These are phyloP conservation scores for Hypericum perforatum DNA, from an alignment of 345 rosid genomes.

Conservation along the genomic window DNA sequence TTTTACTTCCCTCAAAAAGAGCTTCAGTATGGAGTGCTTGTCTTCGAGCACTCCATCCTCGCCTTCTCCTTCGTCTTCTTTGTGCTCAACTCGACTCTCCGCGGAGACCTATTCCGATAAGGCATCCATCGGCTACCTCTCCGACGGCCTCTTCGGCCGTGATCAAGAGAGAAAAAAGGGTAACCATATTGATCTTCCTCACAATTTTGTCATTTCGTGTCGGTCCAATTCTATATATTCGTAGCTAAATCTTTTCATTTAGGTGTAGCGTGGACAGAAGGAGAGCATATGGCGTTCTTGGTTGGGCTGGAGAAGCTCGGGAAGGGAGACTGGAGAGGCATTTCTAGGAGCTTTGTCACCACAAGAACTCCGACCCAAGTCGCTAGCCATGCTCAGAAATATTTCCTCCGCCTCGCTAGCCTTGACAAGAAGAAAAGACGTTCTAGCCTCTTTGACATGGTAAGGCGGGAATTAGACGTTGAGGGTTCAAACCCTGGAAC, in stretches of 20 bases:
- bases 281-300: conserved; percentile 46
- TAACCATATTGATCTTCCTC: conserved; percentile 2
- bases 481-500: no score
- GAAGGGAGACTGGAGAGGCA: conserved; percentile 73
- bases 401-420: conserved; percentile 43
- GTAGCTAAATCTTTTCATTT: not conserved
- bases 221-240: not conserved
- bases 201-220: not conserved
- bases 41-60: conserved; percentile 21
- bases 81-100: conserved; percentile 24
- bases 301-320: conserved; percentile 53
- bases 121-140: conserved; percentile 26
- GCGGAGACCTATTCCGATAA: conserved; percentile 23
- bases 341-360: conserved; percentile 43
- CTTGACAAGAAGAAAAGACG: conserved; percentile 50
- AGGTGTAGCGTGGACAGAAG: conserved; percentile 75
- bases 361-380: conserved; percentile 72
- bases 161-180: conserved; percentile 44
- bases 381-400: conserved; percentile 69
- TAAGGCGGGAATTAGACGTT: conserved; percentile 2
- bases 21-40: conserved; percentile 48
- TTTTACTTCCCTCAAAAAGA: conserved; percentile 27
- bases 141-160: conserved; percentile 29
- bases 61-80: conserved; percentile 22
- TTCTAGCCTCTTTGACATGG: conserved; percentile 59